phyloP scores from a whole-genome alignment of 441 rosid genomes.

The Mallotus japonicus region DNA sequence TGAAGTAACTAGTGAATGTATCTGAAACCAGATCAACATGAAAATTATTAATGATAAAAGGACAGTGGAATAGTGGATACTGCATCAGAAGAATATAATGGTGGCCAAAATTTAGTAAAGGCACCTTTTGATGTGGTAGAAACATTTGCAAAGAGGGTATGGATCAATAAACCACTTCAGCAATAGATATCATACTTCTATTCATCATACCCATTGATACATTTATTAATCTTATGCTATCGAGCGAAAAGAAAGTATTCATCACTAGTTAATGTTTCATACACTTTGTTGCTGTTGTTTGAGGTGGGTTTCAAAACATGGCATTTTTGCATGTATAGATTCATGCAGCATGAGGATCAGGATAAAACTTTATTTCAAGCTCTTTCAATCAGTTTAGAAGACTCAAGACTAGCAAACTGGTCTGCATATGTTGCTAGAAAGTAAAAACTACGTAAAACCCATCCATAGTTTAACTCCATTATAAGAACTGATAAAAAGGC shows the following conservation, averaged over 20 bases:
- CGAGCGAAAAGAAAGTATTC: neutral
- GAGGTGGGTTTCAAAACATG: neutral
- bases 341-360: neutral
- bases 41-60: neutral
- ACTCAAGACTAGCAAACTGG: neutral
- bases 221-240: neutral
- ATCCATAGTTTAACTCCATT: neutral
- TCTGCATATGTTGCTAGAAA: neutral
- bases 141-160: neutral
- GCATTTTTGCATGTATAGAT: too few species aligned
- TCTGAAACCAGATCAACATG: slow-evolving; percentile 37
- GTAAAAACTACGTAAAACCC: neutral
- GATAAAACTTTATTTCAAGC: neutral
- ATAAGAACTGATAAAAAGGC: neutral
- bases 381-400: neutral
- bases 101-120: neutral
- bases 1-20: slow-evolving; percentile 71
- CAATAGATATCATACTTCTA: neutral
- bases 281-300: neutral
- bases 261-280: neutral
- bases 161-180: neutral
- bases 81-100: neutral
- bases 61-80: neutral
- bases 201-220: neutral
- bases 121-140: neutral